Evolutionary conservation across 257 asterid genomes (phyloP).

Genomic region (Solanum bulbocastanum): DNA sequence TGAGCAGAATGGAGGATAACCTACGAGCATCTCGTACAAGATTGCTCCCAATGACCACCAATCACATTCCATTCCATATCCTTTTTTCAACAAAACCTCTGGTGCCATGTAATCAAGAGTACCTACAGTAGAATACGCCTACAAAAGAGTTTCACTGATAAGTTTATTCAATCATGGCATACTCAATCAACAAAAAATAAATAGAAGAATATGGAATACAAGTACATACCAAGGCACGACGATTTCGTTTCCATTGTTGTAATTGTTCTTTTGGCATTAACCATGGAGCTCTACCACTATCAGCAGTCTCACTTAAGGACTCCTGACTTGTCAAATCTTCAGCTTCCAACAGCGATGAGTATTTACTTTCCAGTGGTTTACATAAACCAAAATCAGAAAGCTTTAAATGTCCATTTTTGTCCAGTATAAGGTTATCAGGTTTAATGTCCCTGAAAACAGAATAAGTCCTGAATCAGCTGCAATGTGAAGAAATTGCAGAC

Average conservation of each 20-base stretch:
- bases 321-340: slow-evolving; percentile 53
- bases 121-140: slow-evolving; percentile 98
- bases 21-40: slow-evolving; percentile 84
- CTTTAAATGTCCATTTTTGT: slow-evolving; percentile 83
- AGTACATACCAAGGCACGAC: slow-evolving; percentile 75
- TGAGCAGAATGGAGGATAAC: slow-evolving; percentile 96
- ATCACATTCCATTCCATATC: slow-evolving; percentile 98
- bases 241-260: slow-evolving; percentile 89
- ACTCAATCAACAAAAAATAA: not conserved
- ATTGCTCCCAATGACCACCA: slow-evolving; percentile 99
- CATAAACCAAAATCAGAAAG: slow-evolving; percentile 91
- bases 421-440: slow-evolving; percentile 92
- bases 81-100: slow-evolving; percentile 81
- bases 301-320: slow-evolving; percentile 39
- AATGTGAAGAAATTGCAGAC: slow-evolving; percentile 8
- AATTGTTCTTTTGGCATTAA: slow-evolving; percentile 92
- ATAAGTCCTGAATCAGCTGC: not conserved
- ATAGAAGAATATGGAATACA: not conserved
- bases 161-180: not conserved
- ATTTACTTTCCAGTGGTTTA: slow-evolving; percentile 52
- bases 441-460: slow-evolving; percentile 69
- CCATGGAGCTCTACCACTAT: slow-evolving; percentile 55
- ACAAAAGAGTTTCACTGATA: slow-evolving; percentile 1
- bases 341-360: slow-evolving; percentile 77
- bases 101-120: slow-evolving; percentile 99